Base-by-base conservation (phyloP, 495 filamentous ascomycete genomes). In the Cercophora newfieldiana region DNA sequence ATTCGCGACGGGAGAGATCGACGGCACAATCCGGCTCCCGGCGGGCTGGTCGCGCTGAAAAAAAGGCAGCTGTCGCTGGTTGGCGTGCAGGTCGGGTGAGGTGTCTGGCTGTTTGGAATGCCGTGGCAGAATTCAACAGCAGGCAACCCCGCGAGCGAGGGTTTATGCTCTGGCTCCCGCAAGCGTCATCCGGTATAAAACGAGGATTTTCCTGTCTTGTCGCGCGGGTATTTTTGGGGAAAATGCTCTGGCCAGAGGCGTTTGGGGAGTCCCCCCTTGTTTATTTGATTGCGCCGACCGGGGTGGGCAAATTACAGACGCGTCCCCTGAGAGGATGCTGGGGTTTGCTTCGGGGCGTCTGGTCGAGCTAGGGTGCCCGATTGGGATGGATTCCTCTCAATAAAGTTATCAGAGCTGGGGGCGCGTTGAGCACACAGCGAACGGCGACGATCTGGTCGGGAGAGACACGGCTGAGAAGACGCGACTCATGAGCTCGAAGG, bases 271-370 rank as follows among this genome's bases (percentile, higher is more conserved):
- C 66, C 37, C 37, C 37, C 71, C 72, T 76, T 73, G 75, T 76
- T 76, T 76, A 77, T 77, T 77, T 77, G 74, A 76, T 76, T 76
- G 75, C 69, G 65, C 61, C 54, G 70, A 72, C 72, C 64, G 33
- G 72, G 74, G 75, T 66, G 68, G 50, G 59, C 70, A 76, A 76
- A 76, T 77, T 73, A 70, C 72, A 70, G 74, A 76, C 74, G 72
- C 74, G 68, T 74, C 73, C 72, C 71, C 72, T 76, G 75, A 70
- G 64, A 59, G 53, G 59, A 26, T 56, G 53, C 66, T 67, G 28
- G 31, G 59, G 37, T 55, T 28, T 65, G 65, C 57, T 68, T 64
- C 65, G 63, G 65, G 49, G 51, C 60, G 54, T 29, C 69, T 58
- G 63, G 65, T 25, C 54, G 49, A 21, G 50, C 21, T 14, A 24